These are phyloP conservation scores for Coemansia sp. DNA, from an alignment of 192 early-diverging fungal genomes.

Conservation along the genomic window DNA sequence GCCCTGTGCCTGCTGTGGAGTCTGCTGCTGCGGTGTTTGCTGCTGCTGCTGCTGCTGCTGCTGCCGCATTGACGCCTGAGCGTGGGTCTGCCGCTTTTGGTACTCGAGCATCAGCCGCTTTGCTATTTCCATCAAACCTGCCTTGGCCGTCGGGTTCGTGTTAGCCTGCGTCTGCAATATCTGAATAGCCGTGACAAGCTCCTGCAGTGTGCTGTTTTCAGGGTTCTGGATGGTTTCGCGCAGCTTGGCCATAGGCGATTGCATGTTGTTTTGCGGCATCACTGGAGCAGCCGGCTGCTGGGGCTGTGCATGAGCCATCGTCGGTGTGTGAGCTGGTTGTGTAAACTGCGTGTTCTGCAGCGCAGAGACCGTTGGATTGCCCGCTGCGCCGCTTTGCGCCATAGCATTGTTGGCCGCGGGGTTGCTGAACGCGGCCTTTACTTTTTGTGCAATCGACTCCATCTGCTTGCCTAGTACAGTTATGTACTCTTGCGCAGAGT, in stretches of 20 bases:
- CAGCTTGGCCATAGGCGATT: constrained; percentile 8
- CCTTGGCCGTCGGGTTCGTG: constrained; percentile 10
- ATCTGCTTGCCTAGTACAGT: constrained; percentile 9
- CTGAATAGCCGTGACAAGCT: constrained; percentile 15
- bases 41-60: constrained; percentile 1
- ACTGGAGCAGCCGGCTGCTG: constrained; percentile 17
- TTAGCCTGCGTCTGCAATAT: constrained; percentile 21
- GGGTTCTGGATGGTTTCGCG: constrained; percentile 25
- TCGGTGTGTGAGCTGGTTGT: constrained; percentile 11
- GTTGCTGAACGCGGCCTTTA: constrained; percentile 5
- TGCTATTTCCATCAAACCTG: constrained; percentile 3
- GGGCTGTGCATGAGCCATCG: constrained; percentile 13
- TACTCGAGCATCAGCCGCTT: constrained; percentile 15
- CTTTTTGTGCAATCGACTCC: constrained; percentile 13
- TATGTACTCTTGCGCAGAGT: constrained; percentile 35
- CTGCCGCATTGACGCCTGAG: constrained; percentile 5
- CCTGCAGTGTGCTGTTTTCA: constrained; percentile 24
- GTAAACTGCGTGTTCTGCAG: constrained; percentile 14
- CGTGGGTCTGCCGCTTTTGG: constrained; percentile 11
- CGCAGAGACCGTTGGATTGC: constrained; percentile 2
- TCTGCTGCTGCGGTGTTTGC: neutral
- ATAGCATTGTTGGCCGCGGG: constrained; percentile 6
- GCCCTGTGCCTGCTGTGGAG: neutral
- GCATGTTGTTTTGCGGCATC: neutral
- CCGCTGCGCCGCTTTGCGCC: constrained; percentile 7